phyloP scores from a whole-genome alignment of 106 monocot species.

The Narthecium ossifragum region DNA sequence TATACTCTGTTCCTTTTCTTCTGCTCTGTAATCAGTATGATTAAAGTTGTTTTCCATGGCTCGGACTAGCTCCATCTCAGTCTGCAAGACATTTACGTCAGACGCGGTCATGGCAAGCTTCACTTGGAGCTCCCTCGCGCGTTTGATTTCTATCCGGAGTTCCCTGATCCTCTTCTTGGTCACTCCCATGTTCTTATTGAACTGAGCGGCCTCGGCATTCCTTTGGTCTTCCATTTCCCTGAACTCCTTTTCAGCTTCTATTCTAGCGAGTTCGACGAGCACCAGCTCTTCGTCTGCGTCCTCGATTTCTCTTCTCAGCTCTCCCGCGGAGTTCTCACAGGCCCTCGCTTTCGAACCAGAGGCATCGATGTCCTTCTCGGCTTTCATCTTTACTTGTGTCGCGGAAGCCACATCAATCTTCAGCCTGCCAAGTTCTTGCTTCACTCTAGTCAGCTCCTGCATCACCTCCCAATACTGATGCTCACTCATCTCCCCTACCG shows the following conservation, averaged over 20 bases:
- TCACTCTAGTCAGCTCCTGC: slow-evolving; percentile 28
- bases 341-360: slow-evolving; percentile 10
- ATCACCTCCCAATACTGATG: slow-evolving; percentile 21
- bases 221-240: slow-evolving; percentile 54
- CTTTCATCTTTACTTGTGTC: slow-evolving; percentile 33
- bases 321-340: slow-evolving; percentile 20
- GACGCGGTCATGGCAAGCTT: slow-evolving; percentile 47
- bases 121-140: slow-evolving; percentile 31
- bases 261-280: slow-evolving; percentile 82
- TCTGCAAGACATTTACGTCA: slow-evolving; percentile 53
- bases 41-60: slow-evolving; percentile 35
- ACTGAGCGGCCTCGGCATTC: slow-evolving; percentile 22
- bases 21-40: background rate
- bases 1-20: slow-evolving; percentile 1
- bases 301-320: slow-evolving; percentile 43
- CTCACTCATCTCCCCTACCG: background rate
- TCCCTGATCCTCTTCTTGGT: slow-evolving; percentile 24
- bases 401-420: slow-evolving; percentile 36
- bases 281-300: slow-evolving; percentile 67
- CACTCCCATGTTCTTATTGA: slow-evolving; percentile 28
- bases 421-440: slow-evolving; percentile 40
- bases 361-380: slow-evolving; percentile 31
- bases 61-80: slow-evolving; percentile 54
- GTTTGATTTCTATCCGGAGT: slow-evolving; percentile 26
- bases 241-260: slow-evolving; percentile 67